A percentile compares a stretch with the other conserved stretches of the same genome.
phyloP scores from a whole-genome alignment of 1,139 yeast genomes.

The Blastobotrys capitulatus region DNA sequence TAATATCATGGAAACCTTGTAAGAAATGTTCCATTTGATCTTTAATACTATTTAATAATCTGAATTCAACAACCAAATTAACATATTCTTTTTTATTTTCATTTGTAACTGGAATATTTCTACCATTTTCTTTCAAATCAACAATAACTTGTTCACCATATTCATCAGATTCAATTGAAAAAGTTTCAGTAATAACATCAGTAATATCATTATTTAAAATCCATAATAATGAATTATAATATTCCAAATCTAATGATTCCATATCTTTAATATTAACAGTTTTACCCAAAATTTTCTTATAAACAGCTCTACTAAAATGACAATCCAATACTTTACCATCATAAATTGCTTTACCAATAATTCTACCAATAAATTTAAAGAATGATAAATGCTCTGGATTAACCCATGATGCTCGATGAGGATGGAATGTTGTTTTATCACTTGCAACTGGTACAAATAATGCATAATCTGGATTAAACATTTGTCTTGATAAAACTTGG shows the following conservation, averaged over 20 bases:
- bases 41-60: slow-evolving; percentile 74
- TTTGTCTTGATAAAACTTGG: slow-evolving; percentile 87
- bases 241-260: slow-evolving; percentile 91
- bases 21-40: slow-evolving; percentile 86
- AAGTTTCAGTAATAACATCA: slow-evolving; percentile 93
- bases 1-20: slow-evolving; percentile 80
- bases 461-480: slow-evolving; percentile 96
- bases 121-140: slow-evolving; percentile 78
- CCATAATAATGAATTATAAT: slow-evolving; percentile 90
- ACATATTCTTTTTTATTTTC: slow-evolving; percentile 90
- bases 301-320: slow-evolving; percentile 93
- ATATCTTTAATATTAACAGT: slow-evolving; percentile 85
- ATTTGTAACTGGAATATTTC: slow-evolving; percentile 82
- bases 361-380: slow-evolving; percentile 90
- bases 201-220: slow-evolving; percentile 95
- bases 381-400: slow-evolving; percentile 91
- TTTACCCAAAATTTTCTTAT: slow-evolving; percentile 76
- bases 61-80: slow-evolving; percentile 74
- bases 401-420: slow-evolving; percentile 86
- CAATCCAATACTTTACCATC: slow-evolving; percentile 88
- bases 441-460: slow-evolving; percentile 87
- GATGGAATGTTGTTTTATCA: slow-evolving; percentile 92
- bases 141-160: slow-evolving; percentile 82
- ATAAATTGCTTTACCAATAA: slow-evolving; percentile 90
- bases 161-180: slow-evolving; percentile 89